phyloP scores from a whole-genome alignment of 257 asterid species.

The Solanum ossicruentum region DNA sequence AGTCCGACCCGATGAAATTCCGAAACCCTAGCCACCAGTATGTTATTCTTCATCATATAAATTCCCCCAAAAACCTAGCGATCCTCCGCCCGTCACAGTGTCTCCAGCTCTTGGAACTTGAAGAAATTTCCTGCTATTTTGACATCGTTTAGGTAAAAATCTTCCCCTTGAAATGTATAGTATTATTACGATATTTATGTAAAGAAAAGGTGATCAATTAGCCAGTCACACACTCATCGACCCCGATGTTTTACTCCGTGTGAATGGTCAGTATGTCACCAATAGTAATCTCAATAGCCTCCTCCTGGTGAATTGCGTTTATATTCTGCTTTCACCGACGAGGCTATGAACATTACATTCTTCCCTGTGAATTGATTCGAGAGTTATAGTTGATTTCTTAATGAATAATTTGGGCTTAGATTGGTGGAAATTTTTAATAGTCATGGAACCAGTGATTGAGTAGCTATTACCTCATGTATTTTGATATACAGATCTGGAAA shows the following conservation, averaged over 20 bases:
- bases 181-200: not conserved
- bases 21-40: not conserved
- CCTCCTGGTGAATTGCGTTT: not conserved
- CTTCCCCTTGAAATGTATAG: not conserved
- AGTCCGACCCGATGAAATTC: not conserved
- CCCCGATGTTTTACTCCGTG: not conserved
- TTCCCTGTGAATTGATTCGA: not conserved
- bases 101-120: not conserved
- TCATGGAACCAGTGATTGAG: no score
- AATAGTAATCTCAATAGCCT: not conserved
- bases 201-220: not conserved
- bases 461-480: no score
- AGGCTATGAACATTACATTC: not conserved
- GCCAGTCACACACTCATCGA: not conserved
- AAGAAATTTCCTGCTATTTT: not conserved
- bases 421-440: no score
- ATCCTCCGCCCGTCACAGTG: not conserved
- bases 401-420: no score
- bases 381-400: not conserved
- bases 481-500: no score
- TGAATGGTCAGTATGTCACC: conserved; percentile 1
- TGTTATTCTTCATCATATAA: not conserved
- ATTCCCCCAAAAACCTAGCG: not conserved
- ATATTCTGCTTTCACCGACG: not conserved
- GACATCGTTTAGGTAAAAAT: not conserved